Percentiles rank a stretch among this genome's conserved stretches.
phyloP scores from a whole-genome alignment of 805 yeast genomes.

The Blastobotrys mokoenaii region DNA sequence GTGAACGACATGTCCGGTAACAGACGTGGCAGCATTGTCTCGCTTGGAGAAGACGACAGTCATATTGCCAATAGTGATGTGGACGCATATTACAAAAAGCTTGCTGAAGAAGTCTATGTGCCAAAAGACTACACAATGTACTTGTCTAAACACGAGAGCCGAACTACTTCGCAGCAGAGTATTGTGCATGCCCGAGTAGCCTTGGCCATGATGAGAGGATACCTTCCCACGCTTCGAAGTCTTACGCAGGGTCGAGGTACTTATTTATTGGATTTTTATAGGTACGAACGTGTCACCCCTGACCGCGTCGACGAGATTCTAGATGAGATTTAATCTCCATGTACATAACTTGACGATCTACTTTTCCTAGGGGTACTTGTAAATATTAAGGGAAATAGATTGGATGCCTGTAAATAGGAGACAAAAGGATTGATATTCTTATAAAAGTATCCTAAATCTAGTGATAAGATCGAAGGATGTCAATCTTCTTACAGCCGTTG shows the following conservation, averaged over 20 bases:
- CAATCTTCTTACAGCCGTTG: not conserved
- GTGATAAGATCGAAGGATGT: not conserved
- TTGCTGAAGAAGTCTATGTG: conserved; percentile 53
- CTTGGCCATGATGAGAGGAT: conserved; percentile 83
- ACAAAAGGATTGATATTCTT: not conserved
- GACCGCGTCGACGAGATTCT: conserved; percentile 35
- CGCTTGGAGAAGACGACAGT: conserved; percentile 56
- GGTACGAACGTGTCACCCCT: conserved; percentile 58
- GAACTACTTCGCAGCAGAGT: conserved; percentile 28
- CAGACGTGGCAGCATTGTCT: conserved; percentile 64
- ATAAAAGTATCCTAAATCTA: not conserved
- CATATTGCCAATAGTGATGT: conserved; percentile 6
- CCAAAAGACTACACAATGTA: conserved; percentile 57
- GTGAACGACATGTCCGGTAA: conserved; percentile 75
- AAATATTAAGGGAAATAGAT: not conserved
- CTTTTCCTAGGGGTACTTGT: not conserved
- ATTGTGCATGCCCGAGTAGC: conserved; percentile 76
- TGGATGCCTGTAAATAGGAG: not conserved
- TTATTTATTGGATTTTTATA: conserved; percentile 67
- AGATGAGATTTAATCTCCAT: not conserved
- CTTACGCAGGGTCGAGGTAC: conserved; percentile 85
- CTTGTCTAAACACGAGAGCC: conserved; percentile 32
- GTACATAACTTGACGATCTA: not conserved
- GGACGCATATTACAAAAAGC: conserved; percentile 25
- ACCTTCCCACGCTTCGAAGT: conserved; percentile 66